Conservation (phyloP, 495 filamentous ascomycete genomes). For the Aspergillus leporis region DNA sequence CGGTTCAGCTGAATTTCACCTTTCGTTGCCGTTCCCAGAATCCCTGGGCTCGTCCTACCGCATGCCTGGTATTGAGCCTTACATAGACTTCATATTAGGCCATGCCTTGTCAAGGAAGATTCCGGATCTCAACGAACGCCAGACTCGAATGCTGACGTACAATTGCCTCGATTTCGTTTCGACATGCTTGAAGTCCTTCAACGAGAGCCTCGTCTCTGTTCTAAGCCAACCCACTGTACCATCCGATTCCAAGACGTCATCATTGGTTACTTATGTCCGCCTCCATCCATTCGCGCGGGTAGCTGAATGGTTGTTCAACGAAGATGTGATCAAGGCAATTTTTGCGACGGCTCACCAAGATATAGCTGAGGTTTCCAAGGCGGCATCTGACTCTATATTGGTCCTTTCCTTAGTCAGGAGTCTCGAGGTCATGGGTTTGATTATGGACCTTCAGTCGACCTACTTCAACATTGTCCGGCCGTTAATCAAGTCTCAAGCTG, state of each 20-base stretch:
- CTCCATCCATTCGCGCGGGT: conserved; percentile 90
- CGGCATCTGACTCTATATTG: conserved; percentile 69
- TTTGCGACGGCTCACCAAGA: conserved; percentile 77
- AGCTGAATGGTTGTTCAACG: conserved; percentile 97
- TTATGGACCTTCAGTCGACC: conserved; percentile 84
- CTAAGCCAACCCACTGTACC: conserved; percentile 70
- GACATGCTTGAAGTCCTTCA: conserved; percentile 77
- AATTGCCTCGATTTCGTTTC: conserved; percentile 78
- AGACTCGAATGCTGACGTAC: conserved; percentile 68
- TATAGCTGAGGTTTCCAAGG: conserved; percentile 61
- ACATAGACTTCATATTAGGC: conserved; percentile 85
- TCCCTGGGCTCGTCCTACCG: conserved; percentile 75
- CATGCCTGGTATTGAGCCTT: conserved; percentile 85
- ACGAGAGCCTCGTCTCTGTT: conserved; percentile 84
- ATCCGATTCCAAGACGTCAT: conserved; percentile 69
- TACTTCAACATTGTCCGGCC: conserved; percentile 86
- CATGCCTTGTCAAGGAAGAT: conserved; percentile 64
- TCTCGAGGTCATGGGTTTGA: conserved; percentile 76
- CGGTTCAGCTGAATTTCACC: conserved; percentile 43
- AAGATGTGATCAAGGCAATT: conserved; percentile 76
- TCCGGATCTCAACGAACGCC: conserved; percentile 56
- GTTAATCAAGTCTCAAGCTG: conserved; percentile 59
- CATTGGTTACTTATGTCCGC: conserved; percentile 71
- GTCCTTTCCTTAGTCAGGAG: conserved; percentile 71
- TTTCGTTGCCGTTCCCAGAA: conserved; percentile 85